Conservation (phyloP, 768 basidiomycete genomes). For the Xerocomus spinulosus region DNA sequence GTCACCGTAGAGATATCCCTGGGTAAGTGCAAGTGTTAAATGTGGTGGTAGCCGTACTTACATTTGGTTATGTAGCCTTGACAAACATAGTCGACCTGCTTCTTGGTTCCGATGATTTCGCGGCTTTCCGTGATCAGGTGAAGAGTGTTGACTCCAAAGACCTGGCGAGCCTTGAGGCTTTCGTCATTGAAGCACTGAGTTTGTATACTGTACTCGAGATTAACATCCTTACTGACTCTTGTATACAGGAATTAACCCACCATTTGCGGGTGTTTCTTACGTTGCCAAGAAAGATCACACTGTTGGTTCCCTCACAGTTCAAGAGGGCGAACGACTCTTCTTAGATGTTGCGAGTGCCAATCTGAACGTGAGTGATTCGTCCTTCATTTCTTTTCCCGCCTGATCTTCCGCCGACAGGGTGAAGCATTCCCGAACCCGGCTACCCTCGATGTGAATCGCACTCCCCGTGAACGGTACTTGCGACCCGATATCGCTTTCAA, state of each 20-base stretch:
- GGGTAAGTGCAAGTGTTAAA: conserved; percentile 35
- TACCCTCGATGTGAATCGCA: conserved; percentile 42
- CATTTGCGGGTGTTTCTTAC: conserved; percentile 66
- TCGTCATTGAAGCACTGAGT: conserved; percentile 68
- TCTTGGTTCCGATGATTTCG: conserved; percentile 46
- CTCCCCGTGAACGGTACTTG: conserved; percentile 42
- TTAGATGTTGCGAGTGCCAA: conserved; percentile 56
- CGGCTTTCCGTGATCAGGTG: conserved; percentile 35
- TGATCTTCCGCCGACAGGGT: conserved; percentile 33
- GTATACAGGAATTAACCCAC: conserved; percentile 60
- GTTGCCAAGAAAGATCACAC: conserved; percentile 43
- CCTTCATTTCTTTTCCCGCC: not conserved
- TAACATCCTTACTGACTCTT: conserved; percentile 3
- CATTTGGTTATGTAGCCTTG: conserved; percentile 38
- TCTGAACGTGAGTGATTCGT: conserved; percentile 44
- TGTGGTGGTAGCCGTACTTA: not conserved
- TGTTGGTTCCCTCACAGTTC: conserved; percentile 40
- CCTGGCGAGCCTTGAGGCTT: conserved; percentile 45
- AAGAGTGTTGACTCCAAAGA: conserved; percentile 30
- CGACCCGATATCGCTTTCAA: conserved; percentile 45
- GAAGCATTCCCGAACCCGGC: conserved; percentile 48
- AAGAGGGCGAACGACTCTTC: conserved; percentile 53
- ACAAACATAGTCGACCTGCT: conserved; percentile 65
- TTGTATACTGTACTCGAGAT: conserved; percentile 26
- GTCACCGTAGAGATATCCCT: conserved; percentile 66